Evolutionary conservation across 2,329 filamentous ascomycete species (phyloP), one percentile per base, ranked within the genome.

Genomic region (Grosmannia huntii): DNA sequence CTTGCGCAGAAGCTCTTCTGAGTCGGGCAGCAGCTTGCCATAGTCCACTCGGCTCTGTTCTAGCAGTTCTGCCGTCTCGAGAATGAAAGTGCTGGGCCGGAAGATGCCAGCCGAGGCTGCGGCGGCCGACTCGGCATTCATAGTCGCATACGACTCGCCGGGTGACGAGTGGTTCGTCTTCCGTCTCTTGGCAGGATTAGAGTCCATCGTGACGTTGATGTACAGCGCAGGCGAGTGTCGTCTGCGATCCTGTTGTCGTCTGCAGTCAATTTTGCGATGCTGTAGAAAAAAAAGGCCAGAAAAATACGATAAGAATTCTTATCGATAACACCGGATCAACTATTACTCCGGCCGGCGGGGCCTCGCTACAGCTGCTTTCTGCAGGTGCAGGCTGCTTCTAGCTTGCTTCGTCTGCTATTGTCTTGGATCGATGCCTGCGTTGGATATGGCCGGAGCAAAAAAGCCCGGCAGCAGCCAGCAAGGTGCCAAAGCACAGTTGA

Each of bases 401-500:
- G n/a, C 11, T 23, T 25, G 12, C 7, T 33, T 52, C 14, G 11
- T 9, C 19, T 10, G 27, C 11, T 1, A 33, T 21, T 25, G 51
- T 23, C n/a, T 25, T 16, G 28, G 21, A 21, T n/a, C 23, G 28
- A 38, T 53, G 33, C 31, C 33, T 53, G 21, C 7, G 7, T 36
- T n/a, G 11, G n/a, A 36, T 14, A 61, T 61, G 60, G 61, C 60
- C 19, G 62, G 61, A 53, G 46, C 53, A 57, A 58, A 56, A 44
- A 62, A 58, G 58, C 48, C 54, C 65, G 69, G 60, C 46, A 36
- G 51, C 44, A 57, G 58, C 62, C 82, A 82, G 79, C 76, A 78
- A 49, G 71, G 70, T 62, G 70, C 76, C 68, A 96, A 95, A 74
- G 80, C 85, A 57, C 82, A 85, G 60, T 76, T 96, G 65, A 96